These are phyloP conservation scores for Yamadazyma membranifaciens DNA, from an alignment of 1,139 yeast genomes.

Conservation along the genomic window DNA sequence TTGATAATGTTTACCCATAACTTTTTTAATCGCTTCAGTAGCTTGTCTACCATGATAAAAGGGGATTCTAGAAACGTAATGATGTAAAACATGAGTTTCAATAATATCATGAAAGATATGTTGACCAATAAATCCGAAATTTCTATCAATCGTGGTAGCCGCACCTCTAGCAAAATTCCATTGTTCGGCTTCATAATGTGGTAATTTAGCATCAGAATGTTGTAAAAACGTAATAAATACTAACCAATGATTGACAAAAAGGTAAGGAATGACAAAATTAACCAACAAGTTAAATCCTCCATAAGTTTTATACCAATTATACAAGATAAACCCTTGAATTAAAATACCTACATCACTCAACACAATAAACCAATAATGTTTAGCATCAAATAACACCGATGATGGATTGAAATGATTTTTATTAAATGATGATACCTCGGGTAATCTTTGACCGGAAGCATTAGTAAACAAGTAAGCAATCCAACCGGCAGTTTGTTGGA, in stretches of 20 bases:
- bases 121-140: slow-evolving; percentile 59
- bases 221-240: slow-evolving; percentile 62
- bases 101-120: slow-evolving; percentile 62
- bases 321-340: slow-evolving; percentile 36
- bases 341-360: slow-evolving; percentile 55
- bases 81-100: slow-evolving; percentile 65
- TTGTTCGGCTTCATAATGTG: slow-evolving; percentile 50
- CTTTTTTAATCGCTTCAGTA: slow-evolving; percentile 54
- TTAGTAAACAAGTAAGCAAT: slow-evolving; percentile 46
- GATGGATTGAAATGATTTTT: slow-evolving; percentile 52
- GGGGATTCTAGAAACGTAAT: slow-evolving; percentile 61
- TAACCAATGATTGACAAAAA: slow-evolving; percentile 63
- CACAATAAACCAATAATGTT: slow-evolving; percentile 54
- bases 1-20: slow-evolving; percentile 59
- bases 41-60: slow-evolving; percentile 64
- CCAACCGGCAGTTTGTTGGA: slow-evolving; percentile 59
- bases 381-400: slow-evolving; percentile 53
- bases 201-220: slow-evolving; percentile 58
- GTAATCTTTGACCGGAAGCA: slow-evolving; percentile 48
- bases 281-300: slow-evolving; percentile 30
- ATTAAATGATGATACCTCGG: slow-evolving; percentile 30
- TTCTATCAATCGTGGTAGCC: slow-evolving; percentile 62
- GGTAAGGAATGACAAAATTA: slow-evolving; percentile 56
- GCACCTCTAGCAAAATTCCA: slow-evolving; percentile 70
- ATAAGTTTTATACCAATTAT: slow-evolving; percentile 41